Conservation (phyloP, 306 rosid genomes). For the Cotoneaster glaucophyllus region DNA sequence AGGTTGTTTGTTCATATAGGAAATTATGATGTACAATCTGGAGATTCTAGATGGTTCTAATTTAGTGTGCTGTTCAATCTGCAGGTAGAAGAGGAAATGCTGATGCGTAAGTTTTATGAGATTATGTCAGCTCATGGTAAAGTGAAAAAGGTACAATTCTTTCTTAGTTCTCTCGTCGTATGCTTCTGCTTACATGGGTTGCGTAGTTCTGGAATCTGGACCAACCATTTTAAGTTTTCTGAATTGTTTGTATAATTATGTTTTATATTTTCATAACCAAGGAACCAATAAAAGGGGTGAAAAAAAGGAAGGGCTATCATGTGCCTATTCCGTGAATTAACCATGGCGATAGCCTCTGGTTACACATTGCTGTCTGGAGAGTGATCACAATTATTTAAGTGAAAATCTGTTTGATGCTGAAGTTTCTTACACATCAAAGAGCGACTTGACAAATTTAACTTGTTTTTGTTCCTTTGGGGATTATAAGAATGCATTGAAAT, state of each 20-base stretch:
- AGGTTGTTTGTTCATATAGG: slow-evolving; percentile 17
- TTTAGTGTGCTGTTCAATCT: not conserved
- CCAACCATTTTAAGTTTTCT: not conserved
- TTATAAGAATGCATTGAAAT: not conserved
- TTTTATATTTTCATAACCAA: not conserved
- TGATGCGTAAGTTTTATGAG: slow-evolving; percentile 44
- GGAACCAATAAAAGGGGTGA: no score
- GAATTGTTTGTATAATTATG: not conserved
- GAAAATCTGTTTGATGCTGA: not conserved
- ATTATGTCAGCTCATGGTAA: slow-evolving; percentile 39
- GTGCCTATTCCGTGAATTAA: not conserved
- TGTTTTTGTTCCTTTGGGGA: not conserved
- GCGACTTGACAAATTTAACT: not conserved
- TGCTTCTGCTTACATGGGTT: not conserved
- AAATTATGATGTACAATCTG: no score
- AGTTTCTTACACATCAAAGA: not conserved
- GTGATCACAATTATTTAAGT: not conserved
- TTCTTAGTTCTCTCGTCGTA: not conserved
- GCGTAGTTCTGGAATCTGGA: not conserved
- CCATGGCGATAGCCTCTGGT: not conserved
- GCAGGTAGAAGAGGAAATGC: slow-evolving; percentile 59
- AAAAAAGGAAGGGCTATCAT: not conserved
- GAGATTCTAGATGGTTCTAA: not conserved
- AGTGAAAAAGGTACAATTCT: slow-evolving; percentile 19
- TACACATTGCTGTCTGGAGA: not conserved